Base-by-base conservation (phyloP, 192 early-diverging fungal genomes). In the Podila verticillata region DNA sequence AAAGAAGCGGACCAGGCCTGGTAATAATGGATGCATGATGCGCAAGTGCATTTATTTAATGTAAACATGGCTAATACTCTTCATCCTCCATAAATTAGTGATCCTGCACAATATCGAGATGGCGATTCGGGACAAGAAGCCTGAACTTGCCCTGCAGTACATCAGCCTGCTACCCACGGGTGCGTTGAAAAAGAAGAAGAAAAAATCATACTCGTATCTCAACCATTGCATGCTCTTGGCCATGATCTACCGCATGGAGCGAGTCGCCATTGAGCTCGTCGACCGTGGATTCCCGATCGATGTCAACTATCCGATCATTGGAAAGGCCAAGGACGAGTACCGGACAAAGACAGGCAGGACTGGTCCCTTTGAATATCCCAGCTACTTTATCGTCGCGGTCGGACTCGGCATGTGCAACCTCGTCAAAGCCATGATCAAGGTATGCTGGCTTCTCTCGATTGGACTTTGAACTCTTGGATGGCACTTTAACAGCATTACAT, bases 181-280 rank as follows among this genome's bases (percentile, higher is more conserved):
- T 39, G 64, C 83, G 0, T 39, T 84, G 17, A 84, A 84, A 57
- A 84, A 84, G 73, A 84, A 84, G 51, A 84, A 84, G 61, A 84
- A 84, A 59, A 84, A 84, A 44, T 66, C 71, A 13, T 69, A 71
- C 22, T 62, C 60, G 30, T 78, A 75, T 22, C 66, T 75, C 7
- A 84, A 84, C 49, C 72, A 75, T 30, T 71, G 73, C 29, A 81
- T 84, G 78, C 66, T 84, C n/a, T 48, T 84, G 47, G 83, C 83
- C 5, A 84, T 84, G 78, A 68, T 81, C 29, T 72, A 77, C 64
- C 70, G 83, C 47, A 73, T 84, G 69, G 83, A 84, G 26, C 77
- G 75, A 32, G 73, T 84, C 13, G 78, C 83, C 5, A 74, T 84
- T 30, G 73, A 80, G 24, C 57, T 84, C 20, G 78, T 77, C 29